Base-by-base conservation (phyloP, 148 eudicot genomes). In the Talinum fruticosum region DNA sequence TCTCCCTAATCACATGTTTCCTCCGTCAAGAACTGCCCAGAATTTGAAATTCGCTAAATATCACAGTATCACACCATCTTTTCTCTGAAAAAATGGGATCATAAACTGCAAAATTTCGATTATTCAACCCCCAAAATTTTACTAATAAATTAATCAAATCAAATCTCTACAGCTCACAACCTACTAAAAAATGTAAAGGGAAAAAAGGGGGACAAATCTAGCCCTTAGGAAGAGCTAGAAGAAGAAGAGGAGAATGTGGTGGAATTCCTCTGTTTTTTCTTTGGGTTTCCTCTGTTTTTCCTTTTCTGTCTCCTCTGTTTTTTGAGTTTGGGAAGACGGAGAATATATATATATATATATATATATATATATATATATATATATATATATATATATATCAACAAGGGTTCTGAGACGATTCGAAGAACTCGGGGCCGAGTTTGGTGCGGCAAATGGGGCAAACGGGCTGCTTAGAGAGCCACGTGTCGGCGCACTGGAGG, bases 361-460 rank as follows among this genome's bases (percentile, higher is more conserved):
- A 5, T 10, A n/a, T 13, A 28, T 62, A 4, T 0, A 62, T 62
- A 24, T 0, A 1, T 62, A 2, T 10, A n/a, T 13, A 10, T 41
- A 0, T 41, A 0, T 3, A 8, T 41, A 4, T 62, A 5, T 10
- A n/a, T 13, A 28, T 62, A 4, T 0, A 62, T 62, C 21, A 92
- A 78, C 97, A 94, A 0, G 93, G 93, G 47, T 76, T 69, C 37
- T 83, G 83, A 0, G 84, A 54, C 1, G 89, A 76, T 10, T 84
- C 81, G 26, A 87, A 80, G 19, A 88, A 57, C 38, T 85, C 88
- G 1, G 90, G 89, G 38, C 79, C 88, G 45, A 96, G 89, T 72
- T 87, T 83, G 65, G 88, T 80, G 34, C 99, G 71, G 16, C 99
- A 96, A 80, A 96, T 85, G 18, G 99, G 99, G 68, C 99, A 96